These are phyloP conservation scores for Arthrobotrys musiformis DNA, from an alignment of 2,329 filamentous ascomycete genomes.

Conservation along the genomic window DNA sequence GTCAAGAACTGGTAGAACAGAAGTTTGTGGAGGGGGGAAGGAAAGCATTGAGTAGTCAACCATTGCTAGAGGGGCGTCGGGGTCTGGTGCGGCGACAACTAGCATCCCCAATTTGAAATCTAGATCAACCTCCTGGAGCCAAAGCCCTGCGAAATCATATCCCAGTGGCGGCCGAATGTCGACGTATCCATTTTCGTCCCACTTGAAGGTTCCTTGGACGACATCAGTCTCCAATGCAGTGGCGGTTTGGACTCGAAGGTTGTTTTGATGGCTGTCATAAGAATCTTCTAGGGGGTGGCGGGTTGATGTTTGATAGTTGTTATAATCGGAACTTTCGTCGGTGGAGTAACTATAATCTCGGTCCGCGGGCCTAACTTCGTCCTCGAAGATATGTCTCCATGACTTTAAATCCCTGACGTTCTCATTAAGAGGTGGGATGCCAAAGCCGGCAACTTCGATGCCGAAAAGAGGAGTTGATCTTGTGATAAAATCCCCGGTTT, in stretches of 20 bases:
- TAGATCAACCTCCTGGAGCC: slow-evolving; percentile 46
- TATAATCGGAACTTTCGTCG: slow-evolving; percentile 50
- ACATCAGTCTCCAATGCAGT: slow-evolving; percentile 38
- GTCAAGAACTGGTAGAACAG: slow-evolving; percentile 38
- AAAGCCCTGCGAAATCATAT: slow-evolving; percentile 49
- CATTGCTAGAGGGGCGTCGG: slow-evolving; percentile 7
- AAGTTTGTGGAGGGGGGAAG: slow-evolving; percentile 31
- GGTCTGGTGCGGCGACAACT: slow-evolving; percentile 22
- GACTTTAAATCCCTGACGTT: slow-evolving; percentile 43
- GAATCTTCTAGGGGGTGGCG: slow-evolving; percentile 42
- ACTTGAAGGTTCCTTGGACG: slow-evolving; percentile 45
- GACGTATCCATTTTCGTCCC: slow-evolving; percentile 41
- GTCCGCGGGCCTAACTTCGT: slow-evolving; percentile 40
- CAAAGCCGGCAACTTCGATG: slow-evolving; percentile 43
- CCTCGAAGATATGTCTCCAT: slow-evolving; percentile 47
- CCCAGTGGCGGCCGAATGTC: slow-evolving; percentile 43
- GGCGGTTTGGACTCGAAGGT: slow-evolving; percentile 33
- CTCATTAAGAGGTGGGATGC: slow-evolving; percentile 40
- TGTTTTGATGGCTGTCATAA: slow-evolving; percentile 45
- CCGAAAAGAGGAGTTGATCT: slow-evolving; percentile 50
- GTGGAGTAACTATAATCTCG: slow-evolving; percentile 45
- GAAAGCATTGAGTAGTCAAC: slow-evolving; percentile 42
- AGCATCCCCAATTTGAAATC: slow-evolving; percentile 52
- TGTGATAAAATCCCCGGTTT: slow-evolving; percentile 29
- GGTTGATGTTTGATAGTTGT: slow-evolving; percentile 31